A percentile compares a stretch with the other conserved stretches of the same genome.
Conservation (phyloP, 176 grass and related monocot species). For the Chloris gayana region DNA sequence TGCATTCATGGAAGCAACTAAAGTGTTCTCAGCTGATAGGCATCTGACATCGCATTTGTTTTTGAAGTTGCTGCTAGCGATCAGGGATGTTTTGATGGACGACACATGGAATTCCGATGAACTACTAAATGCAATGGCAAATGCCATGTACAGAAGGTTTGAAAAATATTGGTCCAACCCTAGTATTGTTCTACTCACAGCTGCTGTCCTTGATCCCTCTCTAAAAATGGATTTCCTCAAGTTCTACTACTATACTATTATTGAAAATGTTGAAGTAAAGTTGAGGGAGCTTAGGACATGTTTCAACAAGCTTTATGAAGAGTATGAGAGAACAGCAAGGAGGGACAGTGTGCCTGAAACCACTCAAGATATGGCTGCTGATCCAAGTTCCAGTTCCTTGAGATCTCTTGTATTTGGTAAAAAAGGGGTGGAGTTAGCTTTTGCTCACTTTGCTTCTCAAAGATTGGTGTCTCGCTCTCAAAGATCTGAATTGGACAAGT, state of each 20-base stretch:
- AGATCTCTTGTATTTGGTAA: too few species aligned
- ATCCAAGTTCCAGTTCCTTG: too few species aligned
- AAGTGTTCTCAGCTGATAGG: background rate
- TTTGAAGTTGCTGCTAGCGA: background rate
- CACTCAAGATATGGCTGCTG: too few species aligned
- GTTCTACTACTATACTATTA: background rate
- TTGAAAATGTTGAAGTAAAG: background rate
- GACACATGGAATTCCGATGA: background rate
- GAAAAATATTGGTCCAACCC: background rate
- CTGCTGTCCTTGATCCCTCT: background rate
- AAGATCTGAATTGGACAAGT: background rate
- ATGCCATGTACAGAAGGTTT: background rate
- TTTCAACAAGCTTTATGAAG: background rate
- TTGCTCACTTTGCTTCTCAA: too few species aligned
- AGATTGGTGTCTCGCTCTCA: background rate
- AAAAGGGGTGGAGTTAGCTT: too few species aligned
- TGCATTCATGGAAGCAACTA: background rate
- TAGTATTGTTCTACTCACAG: background rate
- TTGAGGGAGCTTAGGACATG: background rate
- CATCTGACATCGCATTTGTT: background rate
- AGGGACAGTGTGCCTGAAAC: background rate
- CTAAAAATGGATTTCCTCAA: background rate
- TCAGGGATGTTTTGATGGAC: background rate
- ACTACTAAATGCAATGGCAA: background rate
- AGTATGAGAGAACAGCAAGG: background rate